Base-by-base conservation (phyloP, 1,139 yeast species). In the Geotrichum histeridarum region DNA sequence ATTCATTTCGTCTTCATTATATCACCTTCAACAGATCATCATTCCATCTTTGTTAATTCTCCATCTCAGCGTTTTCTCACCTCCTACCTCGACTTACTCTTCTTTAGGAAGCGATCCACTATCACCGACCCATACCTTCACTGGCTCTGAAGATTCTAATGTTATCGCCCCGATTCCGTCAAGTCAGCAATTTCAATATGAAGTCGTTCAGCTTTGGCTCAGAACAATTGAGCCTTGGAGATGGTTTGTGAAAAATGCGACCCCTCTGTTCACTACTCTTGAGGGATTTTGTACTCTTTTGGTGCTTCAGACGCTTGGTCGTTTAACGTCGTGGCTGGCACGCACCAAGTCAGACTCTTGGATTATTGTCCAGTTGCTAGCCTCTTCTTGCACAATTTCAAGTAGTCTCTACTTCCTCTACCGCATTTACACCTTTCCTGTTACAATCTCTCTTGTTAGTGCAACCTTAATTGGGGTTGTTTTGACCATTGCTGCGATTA, bases 261-360 rank as follows among this genome's bases (percentile, higher is more conserved):
- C 99, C 0, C 94, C 96, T 0, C 74, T 87, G 48, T 91, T 93
- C 70, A 87, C 97, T 1, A 77, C 89, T 14, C 72, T 90, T 54
- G 99, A 93, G 72, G 99, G 99, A 0, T 85, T 93, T 63, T 93
- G 97, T 71, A 83, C 96, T 0, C 77, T 93, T 43, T 74, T 93
- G 55, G 84, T 90, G 22, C 88, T 93, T 59, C 99, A 93, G 71
- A 90, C 96, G 6, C 78, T 87, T 43, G 97, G 98, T 8, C 93
- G 90, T 67, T 82, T 88, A 8, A 78, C 88, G 54, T 78, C 80
- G 58, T 85, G 93, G 86, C 73, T 89, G 46, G 81, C 84, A 11
- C 74, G 77, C 38, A 73, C 77, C 61, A 79, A 77, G 61, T 86
- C 91, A 8, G 95, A 86, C 65, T 75, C 82, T 41, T 88, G 96